Percentiles rank a stretch among this genome's conserved stretches.
Evolutionary conservation across 1,284 basidiomycete species (phyloP).

Genomic region (Tremellales sp.): DNA sequence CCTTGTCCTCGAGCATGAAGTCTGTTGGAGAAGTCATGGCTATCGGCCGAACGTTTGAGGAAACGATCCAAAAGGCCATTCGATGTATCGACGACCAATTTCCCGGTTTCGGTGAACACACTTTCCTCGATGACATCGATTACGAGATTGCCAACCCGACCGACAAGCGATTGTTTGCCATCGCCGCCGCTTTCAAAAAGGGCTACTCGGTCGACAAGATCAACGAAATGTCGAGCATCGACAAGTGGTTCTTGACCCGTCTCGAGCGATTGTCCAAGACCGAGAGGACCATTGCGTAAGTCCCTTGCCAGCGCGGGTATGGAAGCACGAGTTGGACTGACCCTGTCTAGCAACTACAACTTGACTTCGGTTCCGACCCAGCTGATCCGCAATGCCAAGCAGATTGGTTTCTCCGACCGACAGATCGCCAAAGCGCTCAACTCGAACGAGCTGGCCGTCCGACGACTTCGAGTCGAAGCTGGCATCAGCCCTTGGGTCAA

Average conservation of each 20-base stretch:
- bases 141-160: conserved; percentile 58
- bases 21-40: conserved; percentile 99
- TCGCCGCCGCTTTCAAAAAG: conserved; percentile 90
- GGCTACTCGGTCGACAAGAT: conserved; percentile 95
- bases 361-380: conserved; percentile 64
- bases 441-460: conserved; percentile 62
- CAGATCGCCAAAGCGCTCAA: conserved; percentile 73
- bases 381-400: conserved; percentile 79
- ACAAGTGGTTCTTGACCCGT: conserved; percentile 95
- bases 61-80: conserved; percentile 97
- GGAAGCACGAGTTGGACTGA: conserved; percentile 14
- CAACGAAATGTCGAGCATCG: conserved; percentile 95
- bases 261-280: conserved; percentile 77
- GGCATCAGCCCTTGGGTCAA: conserved; percentile 89
- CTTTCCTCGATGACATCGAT: conserved; percentile 76
- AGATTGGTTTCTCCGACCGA: conserved; percentile 92
- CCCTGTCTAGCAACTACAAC: conserved; percentile 58
- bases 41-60: conserved; percentile 95
- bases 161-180: conserved; percentile 93
- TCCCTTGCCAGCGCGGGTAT: conserved; percentile 18
- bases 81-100: conserved; percentile 93
- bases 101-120: conserved; percentile 71
- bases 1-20: conserved; percentile 94
- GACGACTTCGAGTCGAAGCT: conserved; percentile 69
- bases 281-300: conserved; percentile 69